Evolutionary conservation across 1,284 basidiomycete genomes (phyloP).

Genomic region (Pseudozyma sp.): DNA sequence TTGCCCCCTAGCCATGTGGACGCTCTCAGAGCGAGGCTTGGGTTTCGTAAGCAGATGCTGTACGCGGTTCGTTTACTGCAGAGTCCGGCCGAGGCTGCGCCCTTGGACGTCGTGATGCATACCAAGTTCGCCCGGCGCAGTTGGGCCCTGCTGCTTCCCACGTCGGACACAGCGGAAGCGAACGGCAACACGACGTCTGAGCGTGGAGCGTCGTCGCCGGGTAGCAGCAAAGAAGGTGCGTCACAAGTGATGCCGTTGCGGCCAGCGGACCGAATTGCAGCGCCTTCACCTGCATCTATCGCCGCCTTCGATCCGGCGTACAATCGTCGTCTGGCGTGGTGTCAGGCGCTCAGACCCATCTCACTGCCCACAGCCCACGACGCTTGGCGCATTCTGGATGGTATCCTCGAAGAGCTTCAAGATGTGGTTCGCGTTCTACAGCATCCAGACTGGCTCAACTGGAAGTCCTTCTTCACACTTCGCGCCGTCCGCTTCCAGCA

Average conservation of each 20-base stretch:
- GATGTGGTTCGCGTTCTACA: conserved; percentile 68
- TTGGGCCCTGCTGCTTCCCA: conserved; percentile 19
- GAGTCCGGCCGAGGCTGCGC: conserved; percentile 24
- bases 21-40: conserved; percentile 32
- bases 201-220: not conserved
- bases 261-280: conserved; percentile 26
- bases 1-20: conserved; percentile 6
- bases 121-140: conserved; percentile 37
- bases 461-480: conserved; percentile 49
- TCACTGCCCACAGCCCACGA: conserved; percentile 72
- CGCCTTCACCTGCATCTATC: conserved; percentile 72
- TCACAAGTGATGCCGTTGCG: conserved; percentile 3
- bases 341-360: conserved; percentile 78
- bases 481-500: conserved; percentile 34
- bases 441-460: conserved; percentile 24
- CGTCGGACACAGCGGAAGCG: not conserved
- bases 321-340: conserved; percentile 77
- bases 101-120: conserved; percentile 46
- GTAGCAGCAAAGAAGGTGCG: not conserved
- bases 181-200: not conserved
- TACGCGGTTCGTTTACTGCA: conserved; percentile 31
- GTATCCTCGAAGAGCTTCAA: conserved; percentile 74
- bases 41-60: conserved; percentile 47
- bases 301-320: conserved; percentile 79
- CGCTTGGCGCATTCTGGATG: conserved; percentile 74